A percentile compares a stretch with the other conserved stretches of the same genome.
phyloP scores from a whole-genome alignment of 805 yeast species.

The Yarrowia sp. region DNA sequence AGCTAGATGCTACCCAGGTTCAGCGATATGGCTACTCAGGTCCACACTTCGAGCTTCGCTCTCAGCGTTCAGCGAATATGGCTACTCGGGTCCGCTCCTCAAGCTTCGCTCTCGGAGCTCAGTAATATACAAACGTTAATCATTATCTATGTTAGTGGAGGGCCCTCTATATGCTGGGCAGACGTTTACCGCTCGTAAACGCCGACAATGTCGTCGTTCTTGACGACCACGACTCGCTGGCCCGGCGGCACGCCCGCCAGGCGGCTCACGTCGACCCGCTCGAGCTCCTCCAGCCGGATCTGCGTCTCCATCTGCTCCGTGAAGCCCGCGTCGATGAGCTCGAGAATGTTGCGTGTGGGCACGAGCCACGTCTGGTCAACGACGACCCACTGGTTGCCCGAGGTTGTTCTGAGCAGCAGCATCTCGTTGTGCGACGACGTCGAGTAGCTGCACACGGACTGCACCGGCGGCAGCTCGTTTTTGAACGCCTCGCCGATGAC shows the following conservation, averaged over 20 bases:
- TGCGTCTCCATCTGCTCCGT: conserved; percentile 15
- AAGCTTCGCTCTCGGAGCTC: no score
- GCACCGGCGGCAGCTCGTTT: conserved; percentile 28
- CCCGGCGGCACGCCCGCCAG: conserved; percentile 10
- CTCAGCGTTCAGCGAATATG: no score
- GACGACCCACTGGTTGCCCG: conserved; percentile 21
- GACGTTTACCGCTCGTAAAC: conserved; percentile 10
- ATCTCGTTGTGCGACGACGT: conserved; percentile 16
- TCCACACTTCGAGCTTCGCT: no score
- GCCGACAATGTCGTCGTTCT: conserved; percentile 9
- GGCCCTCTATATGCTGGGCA: background rate
- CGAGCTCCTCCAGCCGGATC: conserved; percentile 12
- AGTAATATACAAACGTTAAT: conserved; percentile 20
- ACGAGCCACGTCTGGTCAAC: conserved; percentile 17
- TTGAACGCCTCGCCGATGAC: conserved; percentile 65
- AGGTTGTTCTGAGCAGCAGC: conserved; percentile 20
- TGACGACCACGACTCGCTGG: conserved; percentile 15
- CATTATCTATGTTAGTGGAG: conserved; percentile 27
- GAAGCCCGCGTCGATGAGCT: conserved; percentile 18
- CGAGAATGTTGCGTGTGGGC: conserved; percentile 24
- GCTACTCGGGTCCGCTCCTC: no score
- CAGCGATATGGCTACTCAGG: no score
- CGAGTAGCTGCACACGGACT: conserved; percentile 14
- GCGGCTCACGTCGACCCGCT: conserved; percentile 7
- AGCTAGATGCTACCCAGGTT: no score